phyloP scores from a whole-genome alignment of 441 rosid species.

The Brassica hybrid region DNA sequence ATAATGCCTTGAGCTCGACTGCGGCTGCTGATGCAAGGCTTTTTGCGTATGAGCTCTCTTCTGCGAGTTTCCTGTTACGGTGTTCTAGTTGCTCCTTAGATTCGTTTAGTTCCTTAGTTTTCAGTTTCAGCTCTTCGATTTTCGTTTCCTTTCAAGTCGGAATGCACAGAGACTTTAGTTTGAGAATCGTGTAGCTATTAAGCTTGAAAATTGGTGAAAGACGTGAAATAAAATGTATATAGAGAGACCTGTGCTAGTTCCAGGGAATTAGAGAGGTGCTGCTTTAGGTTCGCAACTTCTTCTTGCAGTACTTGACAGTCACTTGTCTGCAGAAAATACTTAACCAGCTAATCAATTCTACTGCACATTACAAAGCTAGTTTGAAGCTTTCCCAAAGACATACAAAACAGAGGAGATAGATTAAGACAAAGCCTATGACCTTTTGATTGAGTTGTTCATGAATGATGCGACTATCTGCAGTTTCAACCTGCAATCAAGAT shows the following conservation, averaged over 20 bases:
- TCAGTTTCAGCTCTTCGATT: constrained; percentile 66
- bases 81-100: constrained; percentile 67
- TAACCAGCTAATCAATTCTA: not conserved
- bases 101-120: constrained; percentile 55
- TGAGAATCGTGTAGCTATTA: constrained; percentile 15
- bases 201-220: not conserved
- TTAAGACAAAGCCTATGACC: constrained; percentile 50
- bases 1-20: no score
- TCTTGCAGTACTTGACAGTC: constrained; percentile 79
- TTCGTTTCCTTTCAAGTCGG: not conserved
- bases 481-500: constrained; percentile 67
- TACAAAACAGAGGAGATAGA: not conserved
- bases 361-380: not conserved
- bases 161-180: constrained; percentile 15
- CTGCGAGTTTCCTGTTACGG: constrained; percentile 73
- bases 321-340: constrained; percentile 49
- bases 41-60: constrained; percentile 89
- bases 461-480: constrained; percentile 83
- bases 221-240: no score
- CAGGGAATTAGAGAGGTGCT: constrained; percentile 64
- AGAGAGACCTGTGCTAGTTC: constrained; percentile 28
- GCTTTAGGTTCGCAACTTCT: constrained; percentile 64
- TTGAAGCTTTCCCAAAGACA: not conserved
- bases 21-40: constrained; percentile 92
- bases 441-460: constrained; percentile 86